These are phyloP conservation scores for Kodamaea alishanica DNA, from an alignment of 1,139 yeast genomes.

Conservation along the genomic window DNA sequence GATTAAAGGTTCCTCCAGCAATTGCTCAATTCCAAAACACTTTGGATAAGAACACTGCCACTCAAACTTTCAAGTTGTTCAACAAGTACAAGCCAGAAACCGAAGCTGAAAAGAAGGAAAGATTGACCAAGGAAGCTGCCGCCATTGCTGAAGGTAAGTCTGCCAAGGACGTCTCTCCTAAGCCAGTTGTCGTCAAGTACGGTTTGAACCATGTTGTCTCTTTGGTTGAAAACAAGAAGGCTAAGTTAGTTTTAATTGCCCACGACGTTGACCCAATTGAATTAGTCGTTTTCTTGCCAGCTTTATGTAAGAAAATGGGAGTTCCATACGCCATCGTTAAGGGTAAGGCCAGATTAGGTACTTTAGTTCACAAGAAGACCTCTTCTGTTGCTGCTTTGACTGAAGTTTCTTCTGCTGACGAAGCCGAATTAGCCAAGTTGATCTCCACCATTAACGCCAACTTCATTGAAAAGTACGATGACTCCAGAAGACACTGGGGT, in stretches of 20 bases:
- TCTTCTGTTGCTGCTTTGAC: constrained; percentile 96
- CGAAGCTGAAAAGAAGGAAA: constrained; percentile 94
- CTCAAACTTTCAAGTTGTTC: constrained; percentile 92
- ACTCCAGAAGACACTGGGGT: constrained; percentile 98
- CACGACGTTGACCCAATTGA: constrained; percentile 99
- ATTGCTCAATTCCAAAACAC: constrained; percentile 93
- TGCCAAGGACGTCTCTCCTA: constrained; percentile 91
- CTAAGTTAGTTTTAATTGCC: constrained; percentile 93
- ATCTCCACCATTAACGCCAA: constrained; percentile 89
- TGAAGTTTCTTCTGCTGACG: constrained; percentile 91
- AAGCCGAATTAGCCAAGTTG: constrained; percentile 88
- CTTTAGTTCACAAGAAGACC: constrained; percentile 95
- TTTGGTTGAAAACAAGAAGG: constrained; percentile 95
- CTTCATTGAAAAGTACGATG: constrained; percentile 91
- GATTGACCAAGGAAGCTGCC: constrained; percentile 97
- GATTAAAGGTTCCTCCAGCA: constrained; percentile 99
- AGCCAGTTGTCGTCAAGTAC: constrained; percentile 93
- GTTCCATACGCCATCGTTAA: constrained; percentile 97
- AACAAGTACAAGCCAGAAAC: constrained; percentile 99
- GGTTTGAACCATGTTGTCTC: constrained; percentile 99
- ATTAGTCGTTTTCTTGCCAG: constrained; percentile 93
- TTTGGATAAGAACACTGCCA: constrained; percentile 97
- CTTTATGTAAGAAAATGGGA: constrained; percentile 98
- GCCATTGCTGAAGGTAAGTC: constrained; percentile 97
- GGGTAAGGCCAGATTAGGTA: constrained; percentile 98